These are phyloP conservation scores for Ganoderma resinaceum DNA, from an alignment of 1,284 basidiomycete species.

Conservation along the genomic window DNA sequence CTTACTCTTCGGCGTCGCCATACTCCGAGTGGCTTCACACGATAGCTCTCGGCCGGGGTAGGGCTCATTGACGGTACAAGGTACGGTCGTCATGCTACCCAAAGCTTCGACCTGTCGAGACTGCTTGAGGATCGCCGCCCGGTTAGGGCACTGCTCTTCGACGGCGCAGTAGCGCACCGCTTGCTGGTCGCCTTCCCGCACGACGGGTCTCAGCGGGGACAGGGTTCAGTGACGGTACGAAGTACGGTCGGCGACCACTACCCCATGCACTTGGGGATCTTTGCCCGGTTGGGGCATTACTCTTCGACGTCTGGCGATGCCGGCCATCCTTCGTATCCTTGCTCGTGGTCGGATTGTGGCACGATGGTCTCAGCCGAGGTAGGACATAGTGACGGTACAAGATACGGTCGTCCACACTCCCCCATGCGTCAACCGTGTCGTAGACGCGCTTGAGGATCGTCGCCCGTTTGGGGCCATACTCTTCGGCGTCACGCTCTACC, in stretches of 20 bases:
- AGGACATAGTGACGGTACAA: not conserved
- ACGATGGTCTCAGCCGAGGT: not conserved
- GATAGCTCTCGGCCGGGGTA: no score
- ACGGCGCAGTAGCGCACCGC: not conserved
- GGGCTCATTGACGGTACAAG: no score
- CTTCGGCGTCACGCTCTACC: conserved; percentile 2
- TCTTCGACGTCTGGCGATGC: not conserved
- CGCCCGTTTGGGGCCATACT: conserved; percentile 5
- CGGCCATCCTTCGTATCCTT: not conserved
- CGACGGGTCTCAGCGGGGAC: not conserved
- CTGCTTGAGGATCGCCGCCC: not conserved
- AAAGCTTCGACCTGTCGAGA: no score
- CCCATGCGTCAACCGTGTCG: not conserved
- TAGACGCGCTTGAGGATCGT: not conserved
- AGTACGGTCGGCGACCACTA: not conserved
- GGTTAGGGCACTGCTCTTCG: not conserved
- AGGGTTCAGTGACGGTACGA: not conserved
- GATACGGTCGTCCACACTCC: conserved; percentile 2
- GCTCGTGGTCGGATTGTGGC: not conserved
- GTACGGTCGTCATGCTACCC: no score
- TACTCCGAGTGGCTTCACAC: not conserved
- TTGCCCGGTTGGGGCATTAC: not conserved
- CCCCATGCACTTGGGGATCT: not conserved
- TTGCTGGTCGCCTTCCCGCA: not conserved
- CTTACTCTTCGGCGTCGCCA: conserved; percentile 1